These are phyloP conservation scores for Ilex aquifolium DNA, from an alignment of 257 asterid species.

Conservation along the genomic window DNA sequence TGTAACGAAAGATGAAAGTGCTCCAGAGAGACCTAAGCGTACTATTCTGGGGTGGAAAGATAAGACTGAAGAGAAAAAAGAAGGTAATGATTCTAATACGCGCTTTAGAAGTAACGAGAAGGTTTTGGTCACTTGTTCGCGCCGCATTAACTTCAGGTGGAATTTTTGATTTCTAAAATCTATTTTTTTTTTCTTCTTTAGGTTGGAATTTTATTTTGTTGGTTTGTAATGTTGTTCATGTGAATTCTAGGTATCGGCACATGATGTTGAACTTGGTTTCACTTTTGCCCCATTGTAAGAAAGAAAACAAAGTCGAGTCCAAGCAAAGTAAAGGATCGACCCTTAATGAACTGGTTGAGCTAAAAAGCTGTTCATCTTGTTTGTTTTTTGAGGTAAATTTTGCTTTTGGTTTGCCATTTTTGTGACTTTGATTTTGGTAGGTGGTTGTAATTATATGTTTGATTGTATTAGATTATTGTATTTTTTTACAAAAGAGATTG, in stretches of 20 bases:
- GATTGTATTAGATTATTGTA: not conserved
- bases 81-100: conserved; percentile 10
- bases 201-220: not conserved
- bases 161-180: not conserved
- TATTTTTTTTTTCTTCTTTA: not conserved
- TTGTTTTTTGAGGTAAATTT: conserved; percentile 82
- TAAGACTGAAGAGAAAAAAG: conserved; percentile 17
- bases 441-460: not conserved
- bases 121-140: conserved; percentile 82
- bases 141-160: conserved; percentile 85
- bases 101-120: conserved; percentile 74
- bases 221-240: not conserved
- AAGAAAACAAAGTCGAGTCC: conserved; percentile 84
- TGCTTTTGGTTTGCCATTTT: no score
- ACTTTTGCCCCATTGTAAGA: conserved; percentile 86
- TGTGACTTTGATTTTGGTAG: not conserved
- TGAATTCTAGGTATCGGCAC: conserved; percentile 74
- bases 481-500: not conserved
- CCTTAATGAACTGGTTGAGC: conserved; percentile 92
- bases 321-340: conserved; percentile 88
- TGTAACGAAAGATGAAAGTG: no score
- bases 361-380: conserved; percentile 81
- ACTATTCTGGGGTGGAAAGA: not conserved
- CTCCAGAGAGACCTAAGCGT: no score
- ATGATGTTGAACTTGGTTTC: conserved; percentile 89